Conservation (phyloP, 192 early-diverging fungal genomes). For the Gorgonomyces haynaldii region DNA sequence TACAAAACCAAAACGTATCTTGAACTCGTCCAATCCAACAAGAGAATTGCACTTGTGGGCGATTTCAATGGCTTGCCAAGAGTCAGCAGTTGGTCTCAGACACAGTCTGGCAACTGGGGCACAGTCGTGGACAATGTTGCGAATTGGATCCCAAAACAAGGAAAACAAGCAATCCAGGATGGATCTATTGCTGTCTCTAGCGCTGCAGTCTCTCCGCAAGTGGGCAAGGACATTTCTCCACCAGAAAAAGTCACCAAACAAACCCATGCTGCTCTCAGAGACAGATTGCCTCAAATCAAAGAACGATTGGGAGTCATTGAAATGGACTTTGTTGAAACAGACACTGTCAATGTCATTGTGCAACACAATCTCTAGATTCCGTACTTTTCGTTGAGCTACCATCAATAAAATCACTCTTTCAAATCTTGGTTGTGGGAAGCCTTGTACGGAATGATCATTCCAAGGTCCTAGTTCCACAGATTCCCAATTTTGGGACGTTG, state of each 20-base stretch:
- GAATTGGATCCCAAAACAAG: neutral
- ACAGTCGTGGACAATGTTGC: neutral
- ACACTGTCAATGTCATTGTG: neutral
- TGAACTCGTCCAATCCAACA: neutral
- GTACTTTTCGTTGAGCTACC: neutral
- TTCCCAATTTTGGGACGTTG: conserved; percentile 32
- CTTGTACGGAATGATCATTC: conserved; percentile 36
- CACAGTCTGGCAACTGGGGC: neutral
- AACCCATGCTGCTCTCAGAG: neutral
- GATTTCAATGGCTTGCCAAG: neutral
- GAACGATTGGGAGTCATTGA: neutral
- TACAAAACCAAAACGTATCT: neutral
- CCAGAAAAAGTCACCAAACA: neutral
- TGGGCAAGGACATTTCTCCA: neutral
- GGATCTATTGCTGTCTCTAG: neutral
- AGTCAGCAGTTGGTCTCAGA: neutral
- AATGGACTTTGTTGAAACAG: neutral
- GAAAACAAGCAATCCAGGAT: neutral
- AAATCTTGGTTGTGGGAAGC: conserved; percentile 29
- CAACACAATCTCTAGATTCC: neutral
- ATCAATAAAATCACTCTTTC: conserved; percentile 2
- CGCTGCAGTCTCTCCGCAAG: neutral
- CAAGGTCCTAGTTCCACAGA: conserved; percentile 36
- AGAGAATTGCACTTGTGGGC: neutral
- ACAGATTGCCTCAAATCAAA: neutral